Evolutionary conservation across 2,329 filamentous ascomycete genomes (phyloP).

Genomic region (Cladorrhinum sp.): DNA sequence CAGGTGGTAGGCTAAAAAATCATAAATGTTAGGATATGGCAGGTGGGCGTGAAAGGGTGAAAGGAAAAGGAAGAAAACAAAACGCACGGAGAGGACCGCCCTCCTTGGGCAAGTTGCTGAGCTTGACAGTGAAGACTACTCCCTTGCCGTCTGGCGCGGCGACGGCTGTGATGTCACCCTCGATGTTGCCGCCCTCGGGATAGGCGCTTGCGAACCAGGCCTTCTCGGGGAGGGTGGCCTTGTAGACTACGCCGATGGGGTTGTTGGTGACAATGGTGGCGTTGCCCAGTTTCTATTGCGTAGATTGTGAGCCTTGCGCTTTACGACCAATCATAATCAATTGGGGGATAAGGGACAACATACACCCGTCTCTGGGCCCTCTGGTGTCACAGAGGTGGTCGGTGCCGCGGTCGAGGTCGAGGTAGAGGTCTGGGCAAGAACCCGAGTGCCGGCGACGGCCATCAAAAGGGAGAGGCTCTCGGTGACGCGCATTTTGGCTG

Average conservation of each 20-base stretch:
- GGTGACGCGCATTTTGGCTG: slow-evolving; percentile 21
- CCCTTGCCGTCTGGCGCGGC: slow-evolving; percentile 31
- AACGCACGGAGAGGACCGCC: slow-evolving; percentile 35
- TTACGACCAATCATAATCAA: not conserved
- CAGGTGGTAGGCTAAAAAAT: slow-evolving; percentile 63
- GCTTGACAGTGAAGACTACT: slow-evolving; percentile 32
- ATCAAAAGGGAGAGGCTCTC: slow-evolving; percentile 20
- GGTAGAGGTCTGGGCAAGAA: slow-evolving; percentile 17
- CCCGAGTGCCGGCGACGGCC: slow-evolving; percentile 19
- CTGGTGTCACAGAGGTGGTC: slow-evolving; percentile 4
- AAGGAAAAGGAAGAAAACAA: slow-evolving; percentile 30
- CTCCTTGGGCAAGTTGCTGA: slow-evolving; percentile 33
- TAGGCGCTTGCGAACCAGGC: slow-evolving; percentile 48
- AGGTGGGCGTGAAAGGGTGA: slow-evolving; percentile 29
- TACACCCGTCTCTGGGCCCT: slow-evolving; percentile 22
- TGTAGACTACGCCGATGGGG: slow-evolving; percentile 51
- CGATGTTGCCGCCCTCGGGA: slow-evolving; percentile 49
- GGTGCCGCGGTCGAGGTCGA: slow-evolving; percentile 8
- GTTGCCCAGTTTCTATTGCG: slow-evolving; percentile 40
- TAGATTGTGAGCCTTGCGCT: not conserved
- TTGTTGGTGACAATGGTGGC: slow-evolving; percentile 55
- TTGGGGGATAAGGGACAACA: not conserved
- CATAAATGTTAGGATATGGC: slow-evolving; percentile 22
- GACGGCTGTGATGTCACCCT: slow-evolving; percentile 34
- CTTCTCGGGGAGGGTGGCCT: slow-evolving; percentile 53